Conservation (phyloP, 2,329 filamentous ascomycete genomes). For the Penicillium polonicum region DNA sequence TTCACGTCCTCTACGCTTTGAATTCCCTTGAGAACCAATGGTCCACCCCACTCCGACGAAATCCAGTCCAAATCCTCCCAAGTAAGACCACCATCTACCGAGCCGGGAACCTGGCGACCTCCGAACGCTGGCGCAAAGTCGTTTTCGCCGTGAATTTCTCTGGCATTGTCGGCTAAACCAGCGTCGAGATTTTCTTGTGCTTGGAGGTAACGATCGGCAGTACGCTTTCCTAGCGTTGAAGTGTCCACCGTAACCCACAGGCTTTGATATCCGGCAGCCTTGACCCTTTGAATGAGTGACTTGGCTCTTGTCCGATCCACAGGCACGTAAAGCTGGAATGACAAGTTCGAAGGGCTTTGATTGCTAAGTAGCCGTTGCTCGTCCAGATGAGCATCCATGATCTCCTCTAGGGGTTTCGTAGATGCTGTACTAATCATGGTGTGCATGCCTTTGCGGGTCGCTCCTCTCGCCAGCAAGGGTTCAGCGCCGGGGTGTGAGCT, state of each 20-base stretch:
- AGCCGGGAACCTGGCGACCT: slow-evolving; percentile 17
- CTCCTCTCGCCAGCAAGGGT: slow-evolving; percentile 14
- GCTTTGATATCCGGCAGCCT: slow-evolving; percentile 18
- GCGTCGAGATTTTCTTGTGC: slow-evolving; percentile 17
- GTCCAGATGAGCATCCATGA: slow-evolving; percentile 18
- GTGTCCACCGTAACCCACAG: slow-evolving; percentile 21
- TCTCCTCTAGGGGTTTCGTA: slow-evolving; percentile 17
- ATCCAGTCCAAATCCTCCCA: slow-evolving; percentile 10
- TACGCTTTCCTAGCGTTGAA: slow-evolving; percentile 18
- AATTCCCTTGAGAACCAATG: slow-evolving; percentile 19
- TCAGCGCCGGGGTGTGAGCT: slow-evolving; percentile 18
- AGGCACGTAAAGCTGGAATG: slow-evolving; percentile 18
- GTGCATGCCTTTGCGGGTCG: slow-evolving; percentile 17
- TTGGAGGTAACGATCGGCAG: slow-evolving; percentile 19
- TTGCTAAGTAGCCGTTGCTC: slow-evolving; percentile 13
- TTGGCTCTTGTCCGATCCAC: slow-evolving; percentile 14
- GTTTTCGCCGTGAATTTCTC: slow-evolving; percentile 12
- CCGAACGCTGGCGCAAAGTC: slow-evolving; percentile 17
- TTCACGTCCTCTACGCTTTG: slow-evolving; percentile 20
- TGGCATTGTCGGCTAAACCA: not conserved
- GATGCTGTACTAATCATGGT: slow-evolving; percentile 20
- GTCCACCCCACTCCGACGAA: slow-evolving; percentile 3
- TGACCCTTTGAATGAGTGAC: slow-evolving; percentile 16
- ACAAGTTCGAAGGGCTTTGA: slow-evolving; percentile 15
- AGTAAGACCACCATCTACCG: slow-evolving; percentile 16